These are phyloP conservation scores for Clonostachys solani DNA, from an alignment of 2,329 filamentous ascomycete genomes.

Conservation along the genomic window DNA sequence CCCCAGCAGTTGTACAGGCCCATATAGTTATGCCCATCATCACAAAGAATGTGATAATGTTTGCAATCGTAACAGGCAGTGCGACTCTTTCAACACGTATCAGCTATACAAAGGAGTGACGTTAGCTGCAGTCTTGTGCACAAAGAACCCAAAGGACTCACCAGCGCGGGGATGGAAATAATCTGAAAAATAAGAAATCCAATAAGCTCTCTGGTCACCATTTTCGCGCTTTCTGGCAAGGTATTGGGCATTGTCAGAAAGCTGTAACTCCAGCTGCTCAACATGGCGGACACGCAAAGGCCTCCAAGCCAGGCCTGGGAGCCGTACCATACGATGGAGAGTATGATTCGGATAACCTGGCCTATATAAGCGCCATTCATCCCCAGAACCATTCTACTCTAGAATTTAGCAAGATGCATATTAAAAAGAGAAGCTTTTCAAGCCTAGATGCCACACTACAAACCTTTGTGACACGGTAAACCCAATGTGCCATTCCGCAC, in stretches of 20 bases:
- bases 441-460: too few species aligned
- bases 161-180: neutral
- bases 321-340: too few species aligned
- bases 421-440: too few species aligned
- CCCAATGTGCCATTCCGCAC: too few species aligned
- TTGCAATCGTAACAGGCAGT: constrained; percentile 14
- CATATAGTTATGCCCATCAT: too few species aligned
- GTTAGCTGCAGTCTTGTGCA: too few species aligned
- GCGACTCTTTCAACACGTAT: constrained; percentile 13
- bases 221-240: constrained; percentile 27
- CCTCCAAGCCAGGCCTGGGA: constrained; percentile 21
- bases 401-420: too few species aligned
- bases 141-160: too few species aligned
- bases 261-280: constrained; percentile 22
- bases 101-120: constrained; percentile 4
- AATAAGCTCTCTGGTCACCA: constrained; percentile 8
- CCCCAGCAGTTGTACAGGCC: too few species aligned
- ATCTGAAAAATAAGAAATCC: constrained; percentile 3
- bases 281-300: constrained; percentile 30
- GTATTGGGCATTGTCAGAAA: constrained; percentile 25
- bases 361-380: too few species aligned
- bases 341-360: constrained; percentile 27
- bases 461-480: too few species aligned
- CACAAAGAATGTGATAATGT: constrained; percentile 11
- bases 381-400: too few species aligned